phyloP scores from a whole-genome alignment of 225 moss, liverwort and hornwort genomes.

The Asterella californica region DNA sequence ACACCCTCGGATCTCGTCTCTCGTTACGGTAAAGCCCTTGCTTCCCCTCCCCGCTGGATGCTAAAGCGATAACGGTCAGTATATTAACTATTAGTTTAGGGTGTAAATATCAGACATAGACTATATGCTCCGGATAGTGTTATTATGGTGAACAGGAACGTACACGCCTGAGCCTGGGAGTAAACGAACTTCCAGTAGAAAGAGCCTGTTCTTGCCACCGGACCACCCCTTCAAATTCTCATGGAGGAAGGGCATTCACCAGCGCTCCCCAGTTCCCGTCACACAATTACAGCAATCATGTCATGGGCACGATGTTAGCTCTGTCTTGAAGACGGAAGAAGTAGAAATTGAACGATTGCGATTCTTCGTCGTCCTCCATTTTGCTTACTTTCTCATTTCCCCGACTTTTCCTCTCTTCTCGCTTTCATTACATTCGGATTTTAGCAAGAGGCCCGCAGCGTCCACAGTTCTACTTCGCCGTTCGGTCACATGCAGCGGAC shows the following conservation, averaged over 20 bases:
- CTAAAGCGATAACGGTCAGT: background rate
- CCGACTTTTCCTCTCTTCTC: no score
- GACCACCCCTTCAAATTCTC: background rate
- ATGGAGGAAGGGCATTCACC: no score
- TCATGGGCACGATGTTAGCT: background rate
- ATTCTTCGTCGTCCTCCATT: no score
- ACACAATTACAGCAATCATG: slow-evolving; percentile 1
- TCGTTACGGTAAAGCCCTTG: background rate
- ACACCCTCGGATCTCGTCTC: background rate
- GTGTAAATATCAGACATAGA: background rate
- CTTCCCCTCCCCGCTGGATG: background rate
- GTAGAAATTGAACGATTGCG: no score
- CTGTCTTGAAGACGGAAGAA: background rate
- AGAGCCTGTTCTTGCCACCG: background rate
- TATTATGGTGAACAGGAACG: background rate
- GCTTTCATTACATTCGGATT: background rate
- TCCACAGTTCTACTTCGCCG: background rate
- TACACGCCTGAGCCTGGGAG: slow-evolving; percentile 6
- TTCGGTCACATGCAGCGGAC: background rate
- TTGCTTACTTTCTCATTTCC: background rate
- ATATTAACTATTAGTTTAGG: background rate
- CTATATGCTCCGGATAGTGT: slow-evolving; percentile 5
- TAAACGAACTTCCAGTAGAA: background rate
- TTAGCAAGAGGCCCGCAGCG: background rate
- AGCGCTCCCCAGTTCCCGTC: no score